Base-by-base conservation (phyloP, 768 basidiomycete species). In the Gloeopeniophorella convolvens region DNA sequence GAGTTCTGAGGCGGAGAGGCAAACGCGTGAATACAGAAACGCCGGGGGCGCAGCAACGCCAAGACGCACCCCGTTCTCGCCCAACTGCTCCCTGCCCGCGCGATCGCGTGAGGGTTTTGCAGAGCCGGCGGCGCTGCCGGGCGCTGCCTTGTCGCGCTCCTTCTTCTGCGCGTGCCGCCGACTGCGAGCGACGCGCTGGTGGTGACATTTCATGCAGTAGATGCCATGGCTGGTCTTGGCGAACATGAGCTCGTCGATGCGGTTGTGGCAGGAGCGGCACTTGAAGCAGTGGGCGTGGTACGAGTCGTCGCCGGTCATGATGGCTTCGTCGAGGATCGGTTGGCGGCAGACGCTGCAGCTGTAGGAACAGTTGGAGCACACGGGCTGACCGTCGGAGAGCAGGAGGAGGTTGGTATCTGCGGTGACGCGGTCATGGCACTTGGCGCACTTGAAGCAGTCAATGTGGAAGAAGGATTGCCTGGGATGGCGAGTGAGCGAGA, bases 271-370 rank as follows among this genome's bases (percentile, higher is more conserved):
- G 44, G 92, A 85, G 62, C 90, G 86, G 72, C 96, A 99, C 59
- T 95, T 94, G 75, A 99, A 99, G 70, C 96, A 99, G 57, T 93
- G 88, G 5, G 96, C 94, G 65, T 98, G 96, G 61, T 98, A 99
- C 0, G 92, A 91, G 65, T 98, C 96, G 67, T 99, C 93, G 53
- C 92, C 96, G 6, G 96, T 95, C 90, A 99, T 97, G 66, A 98
- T 97, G 9, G 96, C 96, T 64, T 99, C 96, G 70, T 99, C 94
- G 48, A 94, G 84, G 57, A 99, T 99, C 37, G 93, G 89, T 49
- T 82, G 81, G 39, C 83, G 83, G 71, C 96, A 99, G 50, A 97
- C 85, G 63, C 86, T 95, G 75, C 96, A 99, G 60, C 84, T 84
- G 72, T 95, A 95, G 4, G 91, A 91, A 72, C 92, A 95, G 60